A percentile compares a stretch with the other conserved stretches of the same genome.
phyloP scores from a whole-genome alignment of 2,329 filamentous ascomycete genomes.

The Trichophyton verrucosum region DNA sequence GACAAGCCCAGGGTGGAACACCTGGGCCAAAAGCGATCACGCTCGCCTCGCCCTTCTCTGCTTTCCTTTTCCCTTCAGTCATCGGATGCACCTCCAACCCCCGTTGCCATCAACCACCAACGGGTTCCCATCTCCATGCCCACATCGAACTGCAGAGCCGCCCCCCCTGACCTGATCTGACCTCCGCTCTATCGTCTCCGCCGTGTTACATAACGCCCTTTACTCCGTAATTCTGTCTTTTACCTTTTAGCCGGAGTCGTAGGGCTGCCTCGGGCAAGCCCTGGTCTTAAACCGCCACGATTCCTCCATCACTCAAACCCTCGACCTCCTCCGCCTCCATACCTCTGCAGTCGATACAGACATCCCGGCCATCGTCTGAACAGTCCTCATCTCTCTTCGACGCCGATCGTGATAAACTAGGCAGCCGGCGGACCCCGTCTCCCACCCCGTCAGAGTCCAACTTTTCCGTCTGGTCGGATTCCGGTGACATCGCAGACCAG shows the following conservation, averaged over 20 bases:
- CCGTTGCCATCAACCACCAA: not conserved
- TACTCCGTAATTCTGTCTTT: not conserved
- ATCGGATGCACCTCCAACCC: slow-evolving; percentile 2
- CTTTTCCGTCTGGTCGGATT: slow-evolving; percentile 83
- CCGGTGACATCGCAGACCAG: slow-evolving; percentile 88
- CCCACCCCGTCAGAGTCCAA: slow-evolving; percentile 46
- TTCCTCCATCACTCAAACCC: slow-evolving; percentile 58
- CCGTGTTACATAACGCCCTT: not conserved
- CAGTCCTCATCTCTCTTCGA: slow-evolving; percentile 26
- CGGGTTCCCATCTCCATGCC: not conserved
- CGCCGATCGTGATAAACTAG: slow-evolving; percentile 37
- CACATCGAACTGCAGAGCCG: not conserved
- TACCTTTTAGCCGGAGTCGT: slow-evolving; percentile 7
- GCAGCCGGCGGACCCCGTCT: slow-evolving; percentile 43
- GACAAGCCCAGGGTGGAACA: not conserved
- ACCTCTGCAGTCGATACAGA: slow-evolving; percentile 61
- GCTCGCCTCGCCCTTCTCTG: not conserved
- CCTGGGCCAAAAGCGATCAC: not conserved
- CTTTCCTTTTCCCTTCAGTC: not conserved
- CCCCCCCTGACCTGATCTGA: not conserved
- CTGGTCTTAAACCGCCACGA: slow-evolving; percentile 57
- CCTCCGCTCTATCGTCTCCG: not conserved
- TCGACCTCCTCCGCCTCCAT: slow-evolving; percentile 63
- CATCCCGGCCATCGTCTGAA: slow-evolving; percentile 25
- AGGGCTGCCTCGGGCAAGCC: slow-evolving; percentile 67